These are phyloP conservation scores for Zymoseptoria tritici DNA, from an alignment of 2,329 filamentous ascomycete species.

Conservation along the genomic window DNA sequence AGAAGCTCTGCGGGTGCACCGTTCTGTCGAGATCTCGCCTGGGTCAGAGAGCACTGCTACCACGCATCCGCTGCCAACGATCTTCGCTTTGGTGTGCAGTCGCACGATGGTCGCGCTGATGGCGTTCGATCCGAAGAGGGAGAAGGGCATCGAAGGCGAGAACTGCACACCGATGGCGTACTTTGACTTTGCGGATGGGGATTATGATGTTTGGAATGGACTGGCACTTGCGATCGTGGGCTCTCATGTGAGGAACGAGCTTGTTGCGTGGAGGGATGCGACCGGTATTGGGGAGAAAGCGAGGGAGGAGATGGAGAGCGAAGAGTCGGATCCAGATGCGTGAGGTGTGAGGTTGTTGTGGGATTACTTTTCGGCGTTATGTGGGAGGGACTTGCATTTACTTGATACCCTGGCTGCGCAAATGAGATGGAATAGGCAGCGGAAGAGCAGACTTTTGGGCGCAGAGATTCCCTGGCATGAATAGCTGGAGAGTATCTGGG, in stretches of 20 bases:
- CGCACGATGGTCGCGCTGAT: conserved; percentile 47
- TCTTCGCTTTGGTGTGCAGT: conserved; percentile 49
- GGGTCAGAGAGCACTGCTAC: conserved; percentile 13
- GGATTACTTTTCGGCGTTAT: neutral
- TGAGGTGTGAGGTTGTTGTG: conserved; percentile 2
- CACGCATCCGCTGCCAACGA: conserved; percentile 37
- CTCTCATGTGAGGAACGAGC: conserved; percentile 46
- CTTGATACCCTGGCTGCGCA: neutral
- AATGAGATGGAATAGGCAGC: neutral
- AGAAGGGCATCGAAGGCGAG: conserved; percentile 3
- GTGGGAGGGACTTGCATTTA: neutral
- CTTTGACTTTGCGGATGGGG: conserved; percentile 46
- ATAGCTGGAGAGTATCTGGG: neutral
- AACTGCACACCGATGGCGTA: conserved; percentile 36
- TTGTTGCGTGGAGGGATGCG: conserved; percentile 39
- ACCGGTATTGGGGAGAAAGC: conserved; percentile 20
- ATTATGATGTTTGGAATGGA: conserved; percentile 55
- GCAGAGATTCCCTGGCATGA: neutral
- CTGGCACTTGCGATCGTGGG: conserved; percentile 50
- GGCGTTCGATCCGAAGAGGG: conserved; percentile 31
- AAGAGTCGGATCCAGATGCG: conserved; percentile 12
- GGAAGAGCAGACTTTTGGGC: neutral
- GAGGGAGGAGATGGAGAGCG: neutral
- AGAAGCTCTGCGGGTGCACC: conserved; percentile 27
- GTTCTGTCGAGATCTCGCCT: conserved; percentile 22